Percentiles rank a stretch among this genome's conserved stretches.
These are phyloP conservation scores for Paracoccidioides lutzii DNA, from an alignment of 2,329 filamentous ascomycete genomes.

Conservation along the genomic window DNA sequence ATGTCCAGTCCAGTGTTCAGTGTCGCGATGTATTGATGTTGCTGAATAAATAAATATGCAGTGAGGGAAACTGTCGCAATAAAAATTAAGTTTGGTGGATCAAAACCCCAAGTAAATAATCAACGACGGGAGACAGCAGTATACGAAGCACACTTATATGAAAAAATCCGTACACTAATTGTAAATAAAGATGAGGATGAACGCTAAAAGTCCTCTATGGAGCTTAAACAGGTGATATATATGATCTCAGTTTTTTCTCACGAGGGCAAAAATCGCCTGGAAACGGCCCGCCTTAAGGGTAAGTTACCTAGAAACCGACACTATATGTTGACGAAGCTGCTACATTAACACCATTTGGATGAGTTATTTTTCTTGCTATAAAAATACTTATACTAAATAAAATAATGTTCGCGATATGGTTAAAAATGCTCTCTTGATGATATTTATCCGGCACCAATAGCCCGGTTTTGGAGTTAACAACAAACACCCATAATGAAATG, in stretches of 20 bases:
- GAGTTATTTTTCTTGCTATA: neutral
- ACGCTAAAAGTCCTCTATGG: no score
- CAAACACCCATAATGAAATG: neutral
- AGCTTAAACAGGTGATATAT: no score
- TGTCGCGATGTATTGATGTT: neutral
- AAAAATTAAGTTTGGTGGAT: neutral
- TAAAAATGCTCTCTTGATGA: neutral
- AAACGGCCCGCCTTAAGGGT: no score
- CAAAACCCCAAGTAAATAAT: neutral
- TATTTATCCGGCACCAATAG: neutral
- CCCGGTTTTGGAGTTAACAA: neutral
- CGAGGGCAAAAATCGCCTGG: no score
- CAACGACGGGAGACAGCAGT: neutral
- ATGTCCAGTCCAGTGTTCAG: neutral
- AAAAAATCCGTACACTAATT: neutral
- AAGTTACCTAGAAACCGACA: no score
- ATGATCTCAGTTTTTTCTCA: no score
- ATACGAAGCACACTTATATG: neutral
- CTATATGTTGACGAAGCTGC: no score
- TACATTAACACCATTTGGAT: neutral
- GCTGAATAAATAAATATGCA: neutral
- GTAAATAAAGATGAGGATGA: no score
- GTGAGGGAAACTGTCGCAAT: neutral
- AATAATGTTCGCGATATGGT: neutral
- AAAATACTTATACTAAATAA: neutral